Base-by-base conservation (phyloP, 495 filamentous ascomycete species). In the Penicillium salamii region DNA sequence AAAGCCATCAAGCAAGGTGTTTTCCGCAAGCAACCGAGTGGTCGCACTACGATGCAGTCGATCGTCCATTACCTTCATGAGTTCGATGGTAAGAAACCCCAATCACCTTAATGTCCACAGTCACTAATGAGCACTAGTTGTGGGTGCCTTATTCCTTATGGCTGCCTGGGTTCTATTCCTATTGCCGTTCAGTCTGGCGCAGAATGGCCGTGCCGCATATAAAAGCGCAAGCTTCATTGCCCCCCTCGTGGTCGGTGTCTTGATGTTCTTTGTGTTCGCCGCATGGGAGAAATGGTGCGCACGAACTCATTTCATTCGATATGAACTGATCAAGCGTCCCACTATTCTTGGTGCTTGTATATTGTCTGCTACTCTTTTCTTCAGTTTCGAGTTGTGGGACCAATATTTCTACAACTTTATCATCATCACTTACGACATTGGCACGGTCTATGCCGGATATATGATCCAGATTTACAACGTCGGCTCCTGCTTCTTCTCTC, bases 381-480 rank as follows among this genome's bases (percentile, higher is more conserved):
- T 90, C 65, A 79, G 76, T 21, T 87, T 80, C 63, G 81, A 80
- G 62, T 78, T 76, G 52, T 89, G 85, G 85, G 78, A 86, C 52
- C 71, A 71, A 38, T 86, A 81, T 69, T 88, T 87, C 70, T 74
- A 70, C 59, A 87, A 84, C 46, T 89, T 82, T 64, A 69, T 87
- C n/a, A 80, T 87, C 68, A 84, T 88, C 4, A 87, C 89, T 44
- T 78, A 84, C 59, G 64, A 71, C 31, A 71, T 89, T 5, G 66
- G 57, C 53, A 54, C 87, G 46, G 72, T 70, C 5, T 40, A 85
- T 21, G 72, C 85, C 1, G 79, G 78, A 17, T 90, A 89, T 61
- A 74, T 90, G 43, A 49, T 59, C 14, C 80, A 88, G 54, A 87
- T 82, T 54, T 91, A 89, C 73, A 83, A 74, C 64, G 72, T 90